These are phyloP conservation scores for Drechslerella coelobrocha DNA, from an alignment of 2,329 filamentous ascomycete genomes.

Conservation along the genomic window DNA sequence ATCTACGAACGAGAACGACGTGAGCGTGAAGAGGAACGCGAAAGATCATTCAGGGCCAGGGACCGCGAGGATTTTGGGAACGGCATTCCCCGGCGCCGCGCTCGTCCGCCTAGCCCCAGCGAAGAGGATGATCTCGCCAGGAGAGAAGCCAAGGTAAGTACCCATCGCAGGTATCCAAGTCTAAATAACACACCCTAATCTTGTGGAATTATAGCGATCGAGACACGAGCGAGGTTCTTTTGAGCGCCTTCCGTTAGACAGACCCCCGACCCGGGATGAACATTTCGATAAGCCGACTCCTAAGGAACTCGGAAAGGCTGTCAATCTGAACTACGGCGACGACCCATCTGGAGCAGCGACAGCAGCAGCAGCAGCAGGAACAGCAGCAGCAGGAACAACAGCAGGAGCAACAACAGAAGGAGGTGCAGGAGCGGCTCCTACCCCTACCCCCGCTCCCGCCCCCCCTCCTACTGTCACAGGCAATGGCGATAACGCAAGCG, in stretches of 20 bases:
- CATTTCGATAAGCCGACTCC: constrained; percentile 50
- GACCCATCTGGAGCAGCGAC: constrained; percentile 22
- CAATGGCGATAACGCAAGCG: constrained; percentile 41
- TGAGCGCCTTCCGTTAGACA: constrained; percentile 45
- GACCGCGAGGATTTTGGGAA: constrained; percentile 90
- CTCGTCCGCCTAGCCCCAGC: constrained; percentile 73
- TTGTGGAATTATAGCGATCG: constrained; percentile 29
- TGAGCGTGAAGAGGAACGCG: constrained; percentile 87
- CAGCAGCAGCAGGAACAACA: constrained; percentile 9
- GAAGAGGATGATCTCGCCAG: constrained; percentile 78
- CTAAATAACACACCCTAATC: background rate
- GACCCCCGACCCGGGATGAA: constrained; percentile 43
- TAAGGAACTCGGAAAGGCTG: constrained; percentile 50
- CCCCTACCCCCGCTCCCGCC: constrained; percentile 12
- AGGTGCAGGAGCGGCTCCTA: constrained; percentile 12
- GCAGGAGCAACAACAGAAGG: constrained; percentile 12
- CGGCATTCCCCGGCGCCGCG: constrained; percentile 64
- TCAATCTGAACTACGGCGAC: constrained; percentile 49
- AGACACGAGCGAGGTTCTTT: constrained; percentile 49
- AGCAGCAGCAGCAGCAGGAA: constrained; percentile 13
- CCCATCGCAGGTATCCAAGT: background rate
- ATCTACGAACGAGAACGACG: constrained; percentile 85
- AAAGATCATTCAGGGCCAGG: constrained; percentile 79
- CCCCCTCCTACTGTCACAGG: constrained; percentile 12
- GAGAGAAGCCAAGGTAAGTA: constrained; percentile 70